phyloP scores from a whole-genome alignment of 108 stramenopile species.

The Pseudonitzschia multiseries region DNA sequence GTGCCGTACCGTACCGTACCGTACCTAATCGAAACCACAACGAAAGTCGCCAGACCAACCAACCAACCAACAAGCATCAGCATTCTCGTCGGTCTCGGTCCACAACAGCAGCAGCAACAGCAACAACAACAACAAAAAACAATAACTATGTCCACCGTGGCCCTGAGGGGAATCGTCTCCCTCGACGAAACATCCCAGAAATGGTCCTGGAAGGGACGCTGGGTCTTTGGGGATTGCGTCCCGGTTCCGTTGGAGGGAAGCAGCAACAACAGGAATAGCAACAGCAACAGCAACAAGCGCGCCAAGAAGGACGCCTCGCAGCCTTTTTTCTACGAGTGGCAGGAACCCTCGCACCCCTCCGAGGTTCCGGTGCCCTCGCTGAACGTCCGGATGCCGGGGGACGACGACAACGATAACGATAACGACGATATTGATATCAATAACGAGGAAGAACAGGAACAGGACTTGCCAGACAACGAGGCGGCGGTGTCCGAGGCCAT shows the following conservation, averaged over 20 bases:
- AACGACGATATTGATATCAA: slow-evolving; percentile 17
- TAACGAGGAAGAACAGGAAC: slow-evolving; percentile 20
- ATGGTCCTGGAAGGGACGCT: slow-evolving; percentile 70
- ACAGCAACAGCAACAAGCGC: slow-evolving; percentile 7
- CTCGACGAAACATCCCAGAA: slow-evolving; percentile 1
- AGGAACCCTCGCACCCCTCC: slow-evolving; percentile 37
- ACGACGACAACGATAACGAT: neutral
- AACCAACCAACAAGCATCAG: too few relatives aligned
- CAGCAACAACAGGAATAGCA: too few relatives aligned
- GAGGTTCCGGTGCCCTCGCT: slow-evolving; percentile 47
- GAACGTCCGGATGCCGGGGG: neutral
- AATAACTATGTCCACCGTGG: slow-evolving; percentile 30
- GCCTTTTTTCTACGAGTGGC: slow-evolving; percentile 59
- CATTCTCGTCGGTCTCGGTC: too few relatives aligned
- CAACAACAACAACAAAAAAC: too few relatives aligned
- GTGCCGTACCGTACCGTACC: too few relatives aligned
- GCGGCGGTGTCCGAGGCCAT: too few relatives aligned
- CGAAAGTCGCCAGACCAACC: too few relatives aligned
- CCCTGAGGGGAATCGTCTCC: slow-evolving; percentile 30
- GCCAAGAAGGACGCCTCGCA: slow-evolving; percentile 12
- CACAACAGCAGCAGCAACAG: too few relatives aligned
- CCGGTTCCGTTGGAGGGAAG: slow-evolving; percentile 5
- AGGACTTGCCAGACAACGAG: too few relatives aligned
- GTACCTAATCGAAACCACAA: too few relatives aligned
- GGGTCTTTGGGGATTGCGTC: slow-evolving; percentile 56